These are phyloP conservation scores for Ganoderma leucocontextum DNA, from an alignment of 1,284 basidiomycete species.

Conservation along the genomic window DNA sequence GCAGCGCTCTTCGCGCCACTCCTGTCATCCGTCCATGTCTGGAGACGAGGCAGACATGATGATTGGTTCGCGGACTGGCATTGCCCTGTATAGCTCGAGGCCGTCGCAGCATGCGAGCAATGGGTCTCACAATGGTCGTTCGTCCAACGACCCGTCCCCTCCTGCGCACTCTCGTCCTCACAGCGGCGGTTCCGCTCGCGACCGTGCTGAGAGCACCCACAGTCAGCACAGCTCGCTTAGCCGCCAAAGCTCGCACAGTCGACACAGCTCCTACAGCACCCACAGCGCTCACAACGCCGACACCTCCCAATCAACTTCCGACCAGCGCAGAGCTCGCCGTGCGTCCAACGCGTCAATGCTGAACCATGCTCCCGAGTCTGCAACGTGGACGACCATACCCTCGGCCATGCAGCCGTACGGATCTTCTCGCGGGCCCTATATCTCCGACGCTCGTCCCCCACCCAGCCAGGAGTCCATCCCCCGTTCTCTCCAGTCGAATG, in stretches of 20 bases:
- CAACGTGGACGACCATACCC: constrained; percentile 18
- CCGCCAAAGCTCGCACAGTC: constrained; percentile 13
- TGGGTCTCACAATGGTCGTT: constrained; percentile 11
- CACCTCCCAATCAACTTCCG: constrained; percentile 10
- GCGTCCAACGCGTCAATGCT: constrained; percentile 18
- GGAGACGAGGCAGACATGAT: constrained; percentile 23
- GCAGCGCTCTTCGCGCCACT: constrained; percentile 16
- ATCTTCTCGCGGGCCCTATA: constrained; percentile 20
- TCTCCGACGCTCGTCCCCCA: constrained; percentile 11
- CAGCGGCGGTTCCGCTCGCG: constrained; percentile 24
- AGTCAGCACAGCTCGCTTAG: constrained; percentile 14
- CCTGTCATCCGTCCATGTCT: constrained; percentile 18
- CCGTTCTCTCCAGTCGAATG: constrained; percentile 22
- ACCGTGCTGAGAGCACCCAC: constrained; percentile 25
- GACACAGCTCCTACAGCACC: constrained; percentile 11
- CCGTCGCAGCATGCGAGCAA: constrained; percentile 22
- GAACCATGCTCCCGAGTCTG: constrained; percentile 4
- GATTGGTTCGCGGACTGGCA: constrained; percentile 32
- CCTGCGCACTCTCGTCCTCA: constrained; percentile 20
- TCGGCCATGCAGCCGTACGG: constrained; percentile 23
- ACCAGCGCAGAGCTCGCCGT: constrained; percentile 21
- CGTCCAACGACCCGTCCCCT: constrained; percentile 15
- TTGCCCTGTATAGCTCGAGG: constrained; percentile 33
- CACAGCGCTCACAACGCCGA: background rate
- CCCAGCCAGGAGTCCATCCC: constrained; percentile 32